Evolutionary conservation across 306 rosid genomes (phyloP), one percentile per base, ranked within the genome.

Genomic region (Citrullus mucosospermus): DNA sequence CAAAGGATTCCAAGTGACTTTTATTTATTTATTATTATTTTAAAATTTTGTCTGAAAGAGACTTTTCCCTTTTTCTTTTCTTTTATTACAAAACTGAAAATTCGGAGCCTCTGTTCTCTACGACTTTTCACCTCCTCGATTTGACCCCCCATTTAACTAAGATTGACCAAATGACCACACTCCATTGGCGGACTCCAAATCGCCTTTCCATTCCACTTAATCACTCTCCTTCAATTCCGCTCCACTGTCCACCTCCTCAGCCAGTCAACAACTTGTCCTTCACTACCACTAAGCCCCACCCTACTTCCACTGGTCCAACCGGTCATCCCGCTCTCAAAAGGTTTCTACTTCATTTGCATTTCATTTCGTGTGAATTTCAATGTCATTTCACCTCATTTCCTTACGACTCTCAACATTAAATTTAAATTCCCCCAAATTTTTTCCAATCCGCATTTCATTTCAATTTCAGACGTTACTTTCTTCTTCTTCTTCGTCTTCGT

Each of bases 311-410:
- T 81, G 77, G 63, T 38, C 18, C 69, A 62, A 20, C 87, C 80
- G 84, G 90, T 87, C 41, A 74, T 50, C 78, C 78, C 59, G 30
- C 68, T 32, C 77, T 28, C 44, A 16, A 53, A 63, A 48, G 76
- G 75, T 80, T 77, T 63, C 59, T 75, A 11, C 41, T 57, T 83
- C 84, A 81, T 86, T 86, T 90, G 79, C 80, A 81, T 89, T 91
- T 88, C 88, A 92, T 92, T 86, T 89, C 81, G 77, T 87, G 89
- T 84, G 84, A 71, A 89, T 92, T 92, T 92, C 93, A 75, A 87
- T 51, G 81, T 43, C 84, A 78, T 84, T 80, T 86, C 86, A 85
- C 34, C 51, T 57, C 76, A 13, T 57, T 76, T 57, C 63, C 84
- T 39, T 71, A 12, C 9, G 54, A 34, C 79, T 61, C 60, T 46